Evolutionary conservation across 129 eudicot species (phyloP).

Genomic region (Pittosporum tobira): DNA sequence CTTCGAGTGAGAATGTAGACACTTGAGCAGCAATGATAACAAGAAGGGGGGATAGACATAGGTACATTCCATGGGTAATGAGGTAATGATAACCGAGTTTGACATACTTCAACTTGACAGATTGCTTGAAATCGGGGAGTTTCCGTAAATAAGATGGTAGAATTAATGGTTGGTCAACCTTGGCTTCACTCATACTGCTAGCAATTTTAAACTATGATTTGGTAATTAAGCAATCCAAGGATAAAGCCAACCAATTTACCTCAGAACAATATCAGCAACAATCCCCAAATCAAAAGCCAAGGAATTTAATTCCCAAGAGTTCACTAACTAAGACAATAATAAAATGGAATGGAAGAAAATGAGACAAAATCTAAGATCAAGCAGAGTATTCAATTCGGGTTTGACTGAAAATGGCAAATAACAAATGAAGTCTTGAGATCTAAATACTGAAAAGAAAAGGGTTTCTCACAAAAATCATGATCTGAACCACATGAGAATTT

Average conservation of each 20-base stretch:
- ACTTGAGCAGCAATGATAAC: constrained; percentile 69
- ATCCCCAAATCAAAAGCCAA: not conserved
- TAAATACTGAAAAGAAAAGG: constrained; percentile 5
- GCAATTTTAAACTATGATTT: not conserved
- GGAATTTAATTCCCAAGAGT: not conserved
- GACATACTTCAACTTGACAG: constrained; percentile 71
- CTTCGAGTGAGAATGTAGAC: constrained; percentile 60
- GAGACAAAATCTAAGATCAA: constrained; percentile 3
- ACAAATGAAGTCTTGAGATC: not conserved
- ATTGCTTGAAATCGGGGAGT: constrained; percentile 88
- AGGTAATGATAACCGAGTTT: constrained; percentile 81
- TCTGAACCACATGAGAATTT: not conserved
- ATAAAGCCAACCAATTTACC: not conserved
- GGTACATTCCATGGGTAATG: constrained; percentile 82
- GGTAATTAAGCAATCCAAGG: no score
- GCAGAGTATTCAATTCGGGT: not conserved
- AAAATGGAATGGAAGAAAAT: constrained; percentile 20
- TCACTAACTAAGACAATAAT: no score
- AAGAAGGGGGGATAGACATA: constrained; percentile 54
- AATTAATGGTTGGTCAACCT: constrained; percentile 46
- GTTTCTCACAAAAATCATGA: not conserved
- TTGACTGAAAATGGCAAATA: not conserved
- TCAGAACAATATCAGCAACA: constrained; percentile 5
- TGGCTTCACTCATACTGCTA: constrained; percentile 34
- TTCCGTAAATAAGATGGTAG: constrained; percentile 38